Percentiles rank a stretch among this genome's conserved stretches.
These are phyloP conservation scores for Carpinus viminea DNA, from an alignment of 306 rosid species.

Conservation along the genomic window DNA sequence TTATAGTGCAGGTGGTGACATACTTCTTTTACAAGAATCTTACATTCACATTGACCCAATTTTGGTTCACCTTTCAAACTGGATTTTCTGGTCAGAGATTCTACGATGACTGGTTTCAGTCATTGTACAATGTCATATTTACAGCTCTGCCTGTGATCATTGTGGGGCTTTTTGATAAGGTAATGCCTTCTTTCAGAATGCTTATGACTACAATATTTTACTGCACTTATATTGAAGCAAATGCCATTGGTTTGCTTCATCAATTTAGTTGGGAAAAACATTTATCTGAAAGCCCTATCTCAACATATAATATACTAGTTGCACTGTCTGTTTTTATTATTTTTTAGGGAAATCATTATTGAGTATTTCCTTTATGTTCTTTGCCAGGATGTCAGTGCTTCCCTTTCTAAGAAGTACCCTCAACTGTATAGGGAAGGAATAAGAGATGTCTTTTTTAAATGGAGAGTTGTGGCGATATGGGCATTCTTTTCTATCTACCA, in stretches of 20 bases:
- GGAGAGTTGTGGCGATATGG: conserved; percentile 93
- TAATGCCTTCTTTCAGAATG: conserved; percentile 34
- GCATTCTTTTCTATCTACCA: conserved; percentile 87
- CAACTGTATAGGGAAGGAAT: conserved; percentile 89
- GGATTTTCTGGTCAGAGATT: conserved; percentile 99
- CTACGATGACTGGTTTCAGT: conserved; percentile 96
- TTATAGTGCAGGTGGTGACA: conserved; percentile 71
- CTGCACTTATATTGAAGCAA: background rate
- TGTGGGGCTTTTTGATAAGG: conserved; percentile 96
- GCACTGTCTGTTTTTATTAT: background rate
- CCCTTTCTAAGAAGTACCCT: conserved; percentile 94
- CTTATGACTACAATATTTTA: conserved; percentile 6
- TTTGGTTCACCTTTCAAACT: conserved; percentile 97
- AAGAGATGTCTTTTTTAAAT: conserved; percentile 70
- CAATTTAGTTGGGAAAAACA: background rate
- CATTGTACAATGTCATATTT: conserved; percentile 87
- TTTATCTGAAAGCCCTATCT: background rate
- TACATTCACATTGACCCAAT: conserved; percentile 92
- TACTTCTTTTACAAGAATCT: conserved; percentile 99
- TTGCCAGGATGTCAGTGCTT: conserved; percentile 84
- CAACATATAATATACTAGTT: conserved; percentile 13
- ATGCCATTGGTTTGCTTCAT: background rate
- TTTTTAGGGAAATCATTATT: background rate
- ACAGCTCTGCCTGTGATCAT: conserved; percentile 92
- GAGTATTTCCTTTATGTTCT: background rate